Percentiles rank a stretch among this genome's conserved stretches.
These are phyloP conservation scores for Debaryomyces sp. DNA, from an alignment of 1,139 yeast genomes.

Conservation along the genomic window DNA sequence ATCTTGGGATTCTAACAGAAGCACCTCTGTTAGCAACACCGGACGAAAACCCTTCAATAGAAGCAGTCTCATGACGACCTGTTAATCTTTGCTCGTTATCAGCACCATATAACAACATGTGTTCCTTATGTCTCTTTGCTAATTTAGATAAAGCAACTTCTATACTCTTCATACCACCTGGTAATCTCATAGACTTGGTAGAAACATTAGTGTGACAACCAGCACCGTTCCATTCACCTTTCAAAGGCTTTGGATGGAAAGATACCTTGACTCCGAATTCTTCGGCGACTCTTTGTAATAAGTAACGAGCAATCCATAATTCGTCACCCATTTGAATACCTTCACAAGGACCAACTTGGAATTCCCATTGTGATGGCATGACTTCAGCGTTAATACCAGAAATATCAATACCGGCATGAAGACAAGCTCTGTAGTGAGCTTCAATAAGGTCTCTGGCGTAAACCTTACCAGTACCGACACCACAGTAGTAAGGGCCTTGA, in stretches of 20 bases:
- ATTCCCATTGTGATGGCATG: conserved; percentile 99
- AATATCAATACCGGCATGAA: conserved; percentile 84
- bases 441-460: conserved; percentile 97
- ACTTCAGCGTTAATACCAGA: conserved; percentile 99
- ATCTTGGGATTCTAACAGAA: conserved; percentile 96
- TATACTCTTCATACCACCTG: conserved; percentile 95
- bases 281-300: conserved; percentile 93
- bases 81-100: conserved; percentile 95
- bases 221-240: conserved; percentile 99
- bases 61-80: conserved; percentile 98
- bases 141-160: conserved; percentile 92
- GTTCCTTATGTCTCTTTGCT: conserved; percentile 96
- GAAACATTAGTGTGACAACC: conserved; percentile 99
- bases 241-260: conserved; percentile 97
- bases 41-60: conserved; percentile 83
- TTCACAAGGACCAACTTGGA: conserved; percentile 98
- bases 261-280: conserved; percentile 98
- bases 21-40: conserved; percentile 99
- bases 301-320: conserved; percentile 93
- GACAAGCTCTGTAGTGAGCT: conserved; percentile 98
- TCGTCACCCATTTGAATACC: conserved; percentile 98
- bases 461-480: conserved; percentile 99
- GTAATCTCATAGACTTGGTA: conserved; percentile 84
- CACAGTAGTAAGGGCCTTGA: conserved; percentile 99
- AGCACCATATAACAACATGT: conserved; percentile 90